Evolutionary conservation across 257 asterid species (phyloP).

Genomic region (Oldenlandia corymbosa): DNA sequence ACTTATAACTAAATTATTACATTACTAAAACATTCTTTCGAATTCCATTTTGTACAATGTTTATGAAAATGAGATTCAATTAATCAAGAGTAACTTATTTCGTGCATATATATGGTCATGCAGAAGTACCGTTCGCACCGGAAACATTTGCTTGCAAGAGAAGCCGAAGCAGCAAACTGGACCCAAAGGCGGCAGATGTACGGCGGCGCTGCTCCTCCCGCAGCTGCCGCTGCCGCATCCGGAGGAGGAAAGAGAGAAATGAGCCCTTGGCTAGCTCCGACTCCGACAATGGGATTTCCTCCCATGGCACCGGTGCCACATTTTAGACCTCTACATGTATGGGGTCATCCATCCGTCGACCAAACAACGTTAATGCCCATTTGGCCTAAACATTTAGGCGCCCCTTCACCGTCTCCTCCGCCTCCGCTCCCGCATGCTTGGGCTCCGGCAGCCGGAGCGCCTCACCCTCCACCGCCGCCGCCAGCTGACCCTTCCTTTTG

Average conservation of each 20-base stretch:
- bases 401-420: slow-evolving; percentile 36
- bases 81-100: no score
- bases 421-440: slow-evolving; percentile 27
- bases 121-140: slow-evolving; percentile 88
- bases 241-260: slow-evolving; percentile 45
- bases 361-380: slow-evolving; percentile 65
- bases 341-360: slow-evolving; percentile 93
- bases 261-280: slow-evolving; percentile 57
- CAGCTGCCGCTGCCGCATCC: slow-evolving; percentile 19
- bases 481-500: slow-evolving; percentile 52
- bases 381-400: slow-evolving; percentile 78
- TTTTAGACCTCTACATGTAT: slow-evolving; percentile 77
- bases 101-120: slow-evolving; percentile 6
- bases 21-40: no score
- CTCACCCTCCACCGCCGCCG: slow-evolving; percentile 31
- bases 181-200: slow-evolving; percentile 55
- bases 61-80: no score
- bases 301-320: slow-evolving; percentile 55
- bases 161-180: slow-evolving; percentile 83
- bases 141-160: slow-evolving; percentile 71
- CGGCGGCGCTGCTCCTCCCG: slow-evolving; percentile 22
- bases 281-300: slow-evolving; percentile 69
- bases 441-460: slow-evolving; percentile 26
- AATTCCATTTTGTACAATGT: no score
- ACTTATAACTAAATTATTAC: no score